A percentile compares a stretch with the other conserved stretches of the same genome.
These are phyloP conservation scores for Heteromeles arbutifolia DNA, from an alignment of 306 rosid species.

Conservation along the genomic window DNA sequence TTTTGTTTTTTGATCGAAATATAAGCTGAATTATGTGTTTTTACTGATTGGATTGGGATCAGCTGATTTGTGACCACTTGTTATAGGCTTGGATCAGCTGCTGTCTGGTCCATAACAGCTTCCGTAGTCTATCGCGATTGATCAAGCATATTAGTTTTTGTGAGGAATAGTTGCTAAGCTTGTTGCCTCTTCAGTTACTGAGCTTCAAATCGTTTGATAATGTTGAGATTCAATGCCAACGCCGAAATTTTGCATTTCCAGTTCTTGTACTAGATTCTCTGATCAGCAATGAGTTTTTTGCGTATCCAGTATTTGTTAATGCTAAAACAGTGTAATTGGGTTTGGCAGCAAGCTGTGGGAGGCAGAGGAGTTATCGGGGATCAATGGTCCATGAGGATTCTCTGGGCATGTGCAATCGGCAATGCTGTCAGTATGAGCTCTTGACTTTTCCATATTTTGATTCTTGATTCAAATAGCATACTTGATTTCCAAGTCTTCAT, in stretches of 20 bases:
- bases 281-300: neutral
- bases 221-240: neutral
- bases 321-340: neutral
- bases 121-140: neutral
- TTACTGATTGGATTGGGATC: neutral
- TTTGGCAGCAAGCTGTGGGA: constrained; percentile 23
- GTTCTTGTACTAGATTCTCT: neutral
- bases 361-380: constrained; percentile 33
- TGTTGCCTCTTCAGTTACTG: neutral
- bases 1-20: neutral
- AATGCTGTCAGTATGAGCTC: constrained; percentile 27
- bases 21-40: neutral
- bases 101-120: neutral
- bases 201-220: neutral
- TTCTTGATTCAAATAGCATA: neutral
- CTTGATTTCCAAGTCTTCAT: neutral
- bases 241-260: neutral
- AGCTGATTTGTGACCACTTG: too few species aligned
- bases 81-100: neutral
- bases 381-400: constrained; percentile 47
- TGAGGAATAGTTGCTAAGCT: neutral
- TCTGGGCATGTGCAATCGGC: constrained; percentile 40
- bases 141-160: neutral
- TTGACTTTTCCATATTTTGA: neutral
- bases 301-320: neutral